Conservation (phyloP, 345 rosid genomes). For the Camelina hispida region DNA sequence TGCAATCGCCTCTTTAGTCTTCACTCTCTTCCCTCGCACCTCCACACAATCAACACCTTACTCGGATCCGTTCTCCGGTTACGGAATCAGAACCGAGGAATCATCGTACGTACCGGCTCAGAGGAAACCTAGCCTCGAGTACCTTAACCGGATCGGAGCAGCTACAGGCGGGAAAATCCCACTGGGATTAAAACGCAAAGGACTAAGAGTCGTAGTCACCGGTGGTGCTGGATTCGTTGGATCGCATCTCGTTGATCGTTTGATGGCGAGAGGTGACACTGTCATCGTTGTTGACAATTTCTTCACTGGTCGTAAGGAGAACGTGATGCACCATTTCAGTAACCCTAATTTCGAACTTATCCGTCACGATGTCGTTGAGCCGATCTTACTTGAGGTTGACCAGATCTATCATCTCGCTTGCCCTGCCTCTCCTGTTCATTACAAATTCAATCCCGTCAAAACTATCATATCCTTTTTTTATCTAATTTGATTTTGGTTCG, state of each 20-base stretch:
- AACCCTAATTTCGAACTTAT: constrained; percentile 81
- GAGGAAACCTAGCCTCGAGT: constrained; percentile 39
- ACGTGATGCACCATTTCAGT: constrained; percentile 72
- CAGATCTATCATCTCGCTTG: constrained; percentile 94
- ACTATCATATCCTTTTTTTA: constrained; percentile 86
- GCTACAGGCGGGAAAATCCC: constrained; percentile 57
- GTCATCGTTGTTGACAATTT: constrained; percentile 84
- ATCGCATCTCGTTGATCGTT: constrained; percentile 86
- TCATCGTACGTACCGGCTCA: constrained; percentile 39
- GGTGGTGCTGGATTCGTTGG: constrained; percentile 95
- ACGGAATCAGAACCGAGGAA: constrained; percentile 40
- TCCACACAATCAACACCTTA: constrained; percentile 34
- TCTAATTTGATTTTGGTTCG: background rate
- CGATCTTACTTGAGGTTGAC: constrained; percentile 81
- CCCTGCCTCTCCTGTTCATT: constrained; percentile 90
- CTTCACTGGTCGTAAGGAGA: constrained; percentile 80
- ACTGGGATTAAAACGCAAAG: constrained; percentile 60
- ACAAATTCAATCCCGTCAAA: constrained; percentile 90
- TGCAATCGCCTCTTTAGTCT: constrained; percentile 61
- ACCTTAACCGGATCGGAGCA: constrained; percentile 39
- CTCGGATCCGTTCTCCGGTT: constrained; percentile 32
- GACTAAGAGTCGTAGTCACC: constrained; percentile 67
- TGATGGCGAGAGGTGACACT: constrained; percentile 74
- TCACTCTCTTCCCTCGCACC: constrained; percentile 52
- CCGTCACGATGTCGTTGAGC: constrained; percentile 81